phyloP scores from a whole-genome alignment of 1,139 yeast species.

The Suzukiozyma palmioleophila region DNA sequence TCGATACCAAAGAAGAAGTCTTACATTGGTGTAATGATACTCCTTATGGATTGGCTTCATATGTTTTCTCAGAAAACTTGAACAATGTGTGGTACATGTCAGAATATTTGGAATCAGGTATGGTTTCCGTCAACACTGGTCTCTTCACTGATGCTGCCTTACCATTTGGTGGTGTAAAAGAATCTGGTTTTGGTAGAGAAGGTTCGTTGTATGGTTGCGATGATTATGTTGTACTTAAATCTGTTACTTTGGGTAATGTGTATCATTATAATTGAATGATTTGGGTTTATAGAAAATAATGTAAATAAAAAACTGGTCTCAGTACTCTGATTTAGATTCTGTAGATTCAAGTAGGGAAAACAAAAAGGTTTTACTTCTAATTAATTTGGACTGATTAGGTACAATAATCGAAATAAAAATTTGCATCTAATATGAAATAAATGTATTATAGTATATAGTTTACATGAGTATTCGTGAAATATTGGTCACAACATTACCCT shows the following conservation, averaged over 20 bases:
- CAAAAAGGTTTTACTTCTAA: too few species aligned
- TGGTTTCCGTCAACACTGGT: conserved; percentile 46
- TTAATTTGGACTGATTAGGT: too few species aligned
- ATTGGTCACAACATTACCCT: too few species aligned
- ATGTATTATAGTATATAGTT: conserved; percentile 4
- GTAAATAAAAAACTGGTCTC: background rate
- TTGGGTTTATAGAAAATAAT: background rate
- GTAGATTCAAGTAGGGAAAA: too few species aligned
- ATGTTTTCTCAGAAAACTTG: conserved; percentile 40
- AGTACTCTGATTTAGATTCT: too few species aligned
- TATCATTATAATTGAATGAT: conserved; percentile 15
- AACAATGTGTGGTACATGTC: conserved; percentile 53
- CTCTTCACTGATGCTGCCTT: conserved; percentile 43
- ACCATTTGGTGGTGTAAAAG: conserved; percentile 49
- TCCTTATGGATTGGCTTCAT: conserved; percentile 43
- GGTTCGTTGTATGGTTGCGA: conserved; percentile 46
- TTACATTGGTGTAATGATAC: conserved; percentile 35
- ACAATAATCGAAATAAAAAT: background rate
- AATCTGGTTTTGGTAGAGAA: conserved; percentile 48
- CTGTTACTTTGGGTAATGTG: conserved; percentile 36
- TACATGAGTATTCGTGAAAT: too few species aligned
- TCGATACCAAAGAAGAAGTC: conserved; percentile 38
- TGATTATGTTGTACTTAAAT: conserved; percentile 39
- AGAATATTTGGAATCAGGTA: conserved; percentile 40
- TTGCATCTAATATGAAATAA: background rate